Evolutionary conservation across 2,329 filamentous ascomycete genomes (phyloP).

Genomic region (Lachnellula willkommii): DNA sequence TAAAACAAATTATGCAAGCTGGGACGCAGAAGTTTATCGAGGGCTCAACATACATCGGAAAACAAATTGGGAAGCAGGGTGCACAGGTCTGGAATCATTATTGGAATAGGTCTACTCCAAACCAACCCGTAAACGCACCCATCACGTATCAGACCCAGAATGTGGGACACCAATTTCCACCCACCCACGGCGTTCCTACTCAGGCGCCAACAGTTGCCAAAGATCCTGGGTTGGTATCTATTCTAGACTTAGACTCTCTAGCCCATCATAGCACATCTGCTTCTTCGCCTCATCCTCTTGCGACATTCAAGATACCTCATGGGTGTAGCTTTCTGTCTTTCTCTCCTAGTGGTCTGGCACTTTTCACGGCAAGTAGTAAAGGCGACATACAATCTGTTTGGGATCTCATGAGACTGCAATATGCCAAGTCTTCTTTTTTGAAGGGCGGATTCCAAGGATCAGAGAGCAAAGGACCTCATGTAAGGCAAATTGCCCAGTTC

Average conservation of each 20-base stretch:
- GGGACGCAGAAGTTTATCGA: constrained; percentile 74
- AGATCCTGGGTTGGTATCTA: constrained; percentile 69
- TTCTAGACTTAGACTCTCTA: constrained; percentile 64
- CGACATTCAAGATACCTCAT: constrained; percentile 65
- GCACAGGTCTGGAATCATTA: constrained; percentile 75
- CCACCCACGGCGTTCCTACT: constrained; percentile 63
- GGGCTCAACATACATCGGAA: constrained; percentile 69
- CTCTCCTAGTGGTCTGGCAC: constrained; percentile 63
- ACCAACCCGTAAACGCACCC: constrained; percentile 40
- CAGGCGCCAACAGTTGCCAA: constrained; percentile 44
- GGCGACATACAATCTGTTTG: constrained; percentile 80
- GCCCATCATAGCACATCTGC: constrained; percentile 44
- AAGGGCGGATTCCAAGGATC: constrained; percentile 44
- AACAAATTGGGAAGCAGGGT: constrained; percentile 73
- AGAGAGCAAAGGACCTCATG: constrained; percentile 45
- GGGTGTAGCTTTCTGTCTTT: constrained; percentile 81
- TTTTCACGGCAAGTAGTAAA: constrained; percentile 76
- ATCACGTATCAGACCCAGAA: constrained; percentile 26
- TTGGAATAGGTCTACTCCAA: constrained; percentile 56
- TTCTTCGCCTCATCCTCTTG: constrained; percentile 50
- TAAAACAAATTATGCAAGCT: constrained; percentile 73
- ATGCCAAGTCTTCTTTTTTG: constrained; percentile 56
- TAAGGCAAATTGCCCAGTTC: constrained; percentile 83
- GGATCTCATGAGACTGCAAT: constrained; percentile 66
- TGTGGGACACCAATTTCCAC: constrained; percentile 55